Conservation (phyloP, 345 rosid species). For the Gossypium ekmanianum region DNA sequence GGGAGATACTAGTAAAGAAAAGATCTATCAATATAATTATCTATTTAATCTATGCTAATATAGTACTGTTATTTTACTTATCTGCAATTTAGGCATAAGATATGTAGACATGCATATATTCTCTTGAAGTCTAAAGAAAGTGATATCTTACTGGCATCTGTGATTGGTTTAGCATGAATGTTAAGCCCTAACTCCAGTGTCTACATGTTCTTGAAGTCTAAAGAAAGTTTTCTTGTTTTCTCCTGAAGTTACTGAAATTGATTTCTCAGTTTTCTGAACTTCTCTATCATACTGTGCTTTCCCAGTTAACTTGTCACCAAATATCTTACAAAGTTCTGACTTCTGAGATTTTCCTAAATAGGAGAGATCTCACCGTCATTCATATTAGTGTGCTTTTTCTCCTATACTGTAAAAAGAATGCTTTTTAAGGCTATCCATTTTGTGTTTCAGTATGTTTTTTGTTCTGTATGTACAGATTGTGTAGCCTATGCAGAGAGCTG, state of each 20-base stretch:
- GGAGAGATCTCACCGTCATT: background rate
- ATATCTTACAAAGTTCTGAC: background rate
- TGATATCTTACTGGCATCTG: background rate
- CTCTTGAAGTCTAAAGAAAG: background rate
- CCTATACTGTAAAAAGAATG: background rate
- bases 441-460: background rate
- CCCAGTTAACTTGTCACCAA: background rate
- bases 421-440: background rate
- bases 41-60: background rate
- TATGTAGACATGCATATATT: no score
- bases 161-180: constrained; percentile 5
- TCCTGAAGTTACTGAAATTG: background rate
- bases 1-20: background rate
- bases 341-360: constrained; percentile 2
- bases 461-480: background rate
- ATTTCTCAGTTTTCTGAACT: background rate
- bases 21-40: background rate
- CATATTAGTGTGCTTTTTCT: background rate
- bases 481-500: background rate
- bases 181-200: background rate
- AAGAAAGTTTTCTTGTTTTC: background rate
- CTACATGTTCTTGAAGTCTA: background rate
- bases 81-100: background rate
- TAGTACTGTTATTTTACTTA: background rate
- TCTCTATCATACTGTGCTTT: background rate